A percentile compares a stretch with the other conserved stretches of the same genome.
Conservation (phyloP, 371 early-diverging fungal genomes). For the Rhizopus stolonifer region DNA sequence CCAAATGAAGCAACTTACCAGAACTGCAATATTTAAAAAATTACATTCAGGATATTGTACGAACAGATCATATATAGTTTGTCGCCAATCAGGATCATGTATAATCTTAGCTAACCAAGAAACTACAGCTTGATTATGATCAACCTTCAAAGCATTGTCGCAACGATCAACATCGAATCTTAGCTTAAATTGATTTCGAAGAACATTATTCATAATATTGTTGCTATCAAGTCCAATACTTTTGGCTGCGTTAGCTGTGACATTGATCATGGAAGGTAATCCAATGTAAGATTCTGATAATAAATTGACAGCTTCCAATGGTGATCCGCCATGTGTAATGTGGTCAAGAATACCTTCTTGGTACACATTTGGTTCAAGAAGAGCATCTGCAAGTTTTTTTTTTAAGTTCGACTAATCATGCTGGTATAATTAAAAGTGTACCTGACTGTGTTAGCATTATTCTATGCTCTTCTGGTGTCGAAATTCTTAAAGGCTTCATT, state of each 20-base stretch:
- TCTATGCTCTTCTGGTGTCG: too few relatives aligned
- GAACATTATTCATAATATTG: conserved; percentile 48
- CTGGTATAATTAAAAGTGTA: too few relatives aligned
- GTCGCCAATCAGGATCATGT: conserved; percentile 60
- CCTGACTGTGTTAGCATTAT: too few relatives aligned
- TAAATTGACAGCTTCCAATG: conserved; percentile 60
- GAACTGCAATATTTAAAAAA: conserved; percentile 61
- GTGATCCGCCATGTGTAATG: conserved; percentile 59
- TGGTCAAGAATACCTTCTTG: conserved; percentile 46
- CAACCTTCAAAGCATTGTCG: conserved; percentile 48
- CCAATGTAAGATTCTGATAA: conserved; percentile 68
- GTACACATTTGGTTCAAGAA: conserved; percentile 61
- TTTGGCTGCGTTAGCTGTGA: conserved; percentile 44
- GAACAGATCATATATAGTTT: conserved; percentile 62
- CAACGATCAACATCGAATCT: conserved; percentile 60
- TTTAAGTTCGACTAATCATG: too few relatives aligned
- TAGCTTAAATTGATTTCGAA: conserved; percentile 56
- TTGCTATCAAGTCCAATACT: conserved; percentile 48
- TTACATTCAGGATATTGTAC: conserved; percentile 58
- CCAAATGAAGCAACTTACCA: conserved; percentile 33
- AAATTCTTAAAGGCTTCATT: too few relatives aligned
- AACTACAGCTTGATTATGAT: conserved; percentile 23
- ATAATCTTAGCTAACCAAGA: conserved; percentile 56
- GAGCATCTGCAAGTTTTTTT: too few relatives aligned
- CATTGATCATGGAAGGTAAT: conserved; percentile 66